phyloP scores from a whole-genome alignment of 2,329 filamentous ascomycete genomes.

The Stemphylium lycopersici region DNA sequence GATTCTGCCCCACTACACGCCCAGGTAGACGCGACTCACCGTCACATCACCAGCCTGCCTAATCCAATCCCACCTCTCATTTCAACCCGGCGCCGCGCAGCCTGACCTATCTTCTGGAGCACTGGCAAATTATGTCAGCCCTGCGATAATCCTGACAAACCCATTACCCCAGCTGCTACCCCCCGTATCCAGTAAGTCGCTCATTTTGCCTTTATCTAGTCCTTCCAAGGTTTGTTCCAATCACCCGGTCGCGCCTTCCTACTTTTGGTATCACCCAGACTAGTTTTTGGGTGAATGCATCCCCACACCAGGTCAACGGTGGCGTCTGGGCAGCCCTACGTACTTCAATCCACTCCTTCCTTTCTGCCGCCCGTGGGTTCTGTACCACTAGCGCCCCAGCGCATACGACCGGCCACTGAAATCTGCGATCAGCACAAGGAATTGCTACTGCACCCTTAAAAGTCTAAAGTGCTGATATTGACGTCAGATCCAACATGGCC shows the following conservation, averaged over 20 bases:
- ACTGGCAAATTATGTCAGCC: conserved; percentile 1
- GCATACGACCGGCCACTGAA: background rate
- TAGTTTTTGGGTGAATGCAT: conserved; percentile 7
- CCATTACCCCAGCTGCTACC: background rate
- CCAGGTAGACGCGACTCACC: conserved; percentile 20
- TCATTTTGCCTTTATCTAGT: background rate
- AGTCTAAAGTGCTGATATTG: background rate
- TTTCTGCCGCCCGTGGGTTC: background rate
- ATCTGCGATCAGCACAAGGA: background rate
- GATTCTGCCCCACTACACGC: conserved; percentile 16
- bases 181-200: background rate
- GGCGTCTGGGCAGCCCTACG: background rate
- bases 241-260: conserved; percentile 7
- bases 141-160: background rate
- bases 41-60: background rate
- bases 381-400: background rate
- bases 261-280: conserved; percentile 1
- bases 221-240: background rate
- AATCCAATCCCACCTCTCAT: background rate
- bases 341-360: background rate
- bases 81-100: background rate
- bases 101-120: background rate
- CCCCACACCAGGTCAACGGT: background rate
- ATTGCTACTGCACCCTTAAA: background rate
- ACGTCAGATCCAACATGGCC: conserved; percentile 27